Evolutionary conservation across 1,139 yeast genomes (phyloP), one percentile per base, ranked within the genome.

Genomic region (Yamadazyma atmosphaerica): DNA sequence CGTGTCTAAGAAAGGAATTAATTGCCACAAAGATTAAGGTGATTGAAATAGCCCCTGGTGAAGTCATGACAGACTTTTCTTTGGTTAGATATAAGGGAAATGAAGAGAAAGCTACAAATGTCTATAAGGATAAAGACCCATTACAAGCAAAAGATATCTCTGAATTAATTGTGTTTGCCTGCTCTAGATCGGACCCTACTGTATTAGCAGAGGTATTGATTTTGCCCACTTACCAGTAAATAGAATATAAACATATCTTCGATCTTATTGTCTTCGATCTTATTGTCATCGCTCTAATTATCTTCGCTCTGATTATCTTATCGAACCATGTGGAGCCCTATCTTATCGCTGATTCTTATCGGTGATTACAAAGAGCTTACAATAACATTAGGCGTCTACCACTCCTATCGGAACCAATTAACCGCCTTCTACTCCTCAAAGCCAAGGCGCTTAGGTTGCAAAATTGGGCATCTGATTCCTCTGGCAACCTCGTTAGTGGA

Each of bases 11-110:
- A 51, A 70, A 70, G 51, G 77, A 72, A 47, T 53, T 68, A 38
- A 63, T 70, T 38, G 55, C 55, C 51, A 72, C 77, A 27, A 61
- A 55, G 33, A 65, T 72, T 39, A 58, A 77, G 48, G 67, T 71
- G 19, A 60, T 70, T 38, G 76, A 71, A 52, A 61, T 72, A 23
- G 69, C 69, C 42, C 77, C 77, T 2, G 77, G 77, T 47, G 70
- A 71, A 33, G 77, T 72, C 22, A 69, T 68, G 35, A 71, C 77
- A 12, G 77, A 72, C 45, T 72, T 72, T 43, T 68, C 75, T 8
- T 52, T 66, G 24, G 69, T 67, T 28, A 61, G 78, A 53, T 71
- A 64, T 49, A 60, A 64, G 39, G 76, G 77, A 32, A 74, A 72
- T 45, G 41, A 51, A 22, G 52, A 50, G 2, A 57, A 55, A 37